phyloP scores from a whole-genome alignment of 306 rosid species.

The Elaeagnus macrophylla region DNA sequence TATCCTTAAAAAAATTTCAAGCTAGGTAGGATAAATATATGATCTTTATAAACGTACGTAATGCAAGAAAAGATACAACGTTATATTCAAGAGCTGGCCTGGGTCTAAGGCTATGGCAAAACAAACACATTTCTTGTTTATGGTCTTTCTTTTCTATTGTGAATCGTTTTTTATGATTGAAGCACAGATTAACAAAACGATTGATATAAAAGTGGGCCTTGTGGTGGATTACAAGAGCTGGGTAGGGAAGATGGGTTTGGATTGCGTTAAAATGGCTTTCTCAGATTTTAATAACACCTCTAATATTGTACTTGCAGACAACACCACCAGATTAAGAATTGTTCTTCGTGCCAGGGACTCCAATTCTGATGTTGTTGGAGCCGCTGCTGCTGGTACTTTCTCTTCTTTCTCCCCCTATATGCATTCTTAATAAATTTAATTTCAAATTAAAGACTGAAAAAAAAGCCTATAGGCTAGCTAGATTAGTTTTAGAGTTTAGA shows the following conservation, averaged over 20 bases:
- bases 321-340: constrained; percentile 15
- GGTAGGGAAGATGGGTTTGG: constrained; percentile 26
- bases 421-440: no score
- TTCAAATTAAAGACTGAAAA: no score
- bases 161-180: not conserved
- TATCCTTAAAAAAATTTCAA: no score
- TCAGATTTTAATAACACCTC: constrained; percentile 17
- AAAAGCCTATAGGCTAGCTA: no score
- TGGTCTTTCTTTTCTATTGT: not conserved
- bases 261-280: constrained; percentile 25
- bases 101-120: no score
- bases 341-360: constrained; percentile 14
- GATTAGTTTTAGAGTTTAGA: no score
- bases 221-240: constrained; percentile 13
- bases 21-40: no score
- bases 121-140: no score
- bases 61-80: no score
- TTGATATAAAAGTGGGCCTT: constrained; percentile 11
- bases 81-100: no score
- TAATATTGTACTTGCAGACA: not conserved
- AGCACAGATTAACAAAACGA: not conserved
- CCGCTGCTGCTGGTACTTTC: constrained; percentile 12
- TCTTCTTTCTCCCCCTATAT: not conserved
- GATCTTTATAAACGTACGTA: no score
- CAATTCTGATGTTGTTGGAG: constrained; percentile 1